phyloP scores from a whole-genome alignment of 768 basidiomycete genomes.

The Psilocybe cubensis region DNA sequence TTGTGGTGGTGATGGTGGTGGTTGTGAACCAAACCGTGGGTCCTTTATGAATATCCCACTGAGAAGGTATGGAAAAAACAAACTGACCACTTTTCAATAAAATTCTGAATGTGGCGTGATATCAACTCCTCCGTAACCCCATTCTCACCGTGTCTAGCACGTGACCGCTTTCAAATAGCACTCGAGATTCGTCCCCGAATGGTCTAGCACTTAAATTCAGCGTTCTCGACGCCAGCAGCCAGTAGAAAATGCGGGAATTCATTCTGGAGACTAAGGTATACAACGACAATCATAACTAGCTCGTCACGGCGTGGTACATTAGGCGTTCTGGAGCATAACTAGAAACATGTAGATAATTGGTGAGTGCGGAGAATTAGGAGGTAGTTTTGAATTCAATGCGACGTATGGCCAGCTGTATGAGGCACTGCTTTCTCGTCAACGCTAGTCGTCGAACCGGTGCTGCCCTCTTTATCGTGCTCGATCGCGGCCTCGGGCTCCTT shows the following conservation, averaged over 20 bases:
- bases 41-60: constrained; percentile 4
- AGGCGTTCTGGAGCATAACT: neutral
- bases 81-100: constrained; percentile 20
- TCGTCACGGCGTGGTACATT: constrained; percentile 5
- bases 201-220: neutral
- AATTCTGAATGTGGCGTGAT: constrained; percentile 26
- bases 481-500: neutral
- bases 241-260: neutral
- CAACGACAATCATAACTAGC: neutral
- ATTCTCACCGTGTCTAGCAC: neutral
- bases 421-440: constrained; percentile 7
- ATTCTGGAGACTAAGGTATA: neutral
- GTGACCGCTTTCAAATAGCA: neutral
- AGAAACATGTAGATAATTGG: neutral
- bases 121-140: neutral
- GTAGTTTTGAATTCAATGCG: neutral
- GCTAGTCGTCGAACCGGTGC: constrained; percentile 6
- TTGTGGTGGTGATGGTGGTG: constrained; percentile 7
- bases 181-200: neutral
- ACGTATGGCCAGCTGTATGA: too few species aligned
- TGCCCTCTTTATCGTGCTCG: neutral
- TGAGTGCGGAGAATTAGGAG: neutral
- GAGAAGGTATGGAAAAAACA: constrained; percentile 5
- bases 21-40: neutral
- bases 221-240: neutral